Percentiles rank a stretch among this genome's conserved stretches.
Conservation (phyloP, 2,329 filamentous ascomycete species). For the Sporothrix pallida region DNA sequence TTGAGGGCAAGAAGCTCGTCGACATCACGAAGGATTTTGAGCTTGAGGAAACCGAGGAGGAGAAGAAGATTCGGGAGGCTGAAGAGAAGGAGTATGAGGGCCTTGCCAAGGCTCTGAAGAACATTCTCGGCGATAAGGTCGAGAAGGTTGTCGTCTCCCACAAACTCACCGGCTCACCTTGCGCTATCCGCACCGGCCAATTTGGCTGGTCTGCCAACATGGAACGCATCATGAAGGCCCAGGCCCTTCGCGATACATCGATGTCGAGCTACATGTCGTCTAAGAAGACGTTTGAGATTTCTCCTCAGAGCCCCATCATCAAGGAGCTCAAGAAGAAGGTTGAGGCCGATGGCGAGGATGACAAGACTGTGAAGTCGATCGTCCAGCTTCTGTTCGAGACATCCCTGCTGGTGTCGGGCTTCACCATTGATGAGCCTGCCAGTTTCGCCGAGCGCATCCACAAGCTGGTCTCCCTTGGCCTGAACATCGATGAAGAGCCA, state of each 20-base stretch:
- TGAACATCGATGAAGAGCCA: constrained; percentile 95
- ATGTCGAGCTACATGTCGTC: constrained; percentile 99
- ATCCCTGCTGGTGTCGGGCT: constrained; percentile 95
- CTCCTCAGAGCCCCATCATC: constrained; percentile 96
- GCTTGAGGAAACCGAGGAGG: constrained; percentile 99
- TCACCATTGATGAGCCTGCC: constrained; percentile 99
- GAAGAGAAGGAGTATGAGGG: constrained; percentile 98
- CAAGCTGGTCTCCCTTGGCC: constrained; percentile 97
- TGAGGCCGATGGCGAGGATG: constrained; percentile 94
- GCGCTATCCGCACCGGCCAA: constrained; percentile 98
- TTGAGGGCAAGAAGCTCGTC: constrained; percentile 99
- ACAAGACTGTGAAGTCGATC: constrained; percentile 99
- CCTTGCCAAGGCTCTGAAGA: constrained; percentile 97
- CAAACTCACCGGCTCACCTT: constrained; percentile 93
- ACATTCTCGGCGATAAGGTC: constrained; percentile 98
- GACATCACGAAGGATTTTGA: constrained; percentile 99
- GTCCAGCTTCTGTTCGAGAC: constrained; percentile 99
- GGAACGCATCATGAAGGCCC: constrained; percentile 99
- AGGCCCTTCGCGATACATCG: constrained; percentile 98
- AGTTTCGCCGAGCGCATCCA: constrained; percentile 99
- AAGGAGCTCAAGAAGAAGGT: constrained; percentile 99
- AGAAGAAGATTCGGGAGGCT: constrained; percentile 93
- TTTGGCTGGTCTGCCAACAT: constrained; percentile 99
- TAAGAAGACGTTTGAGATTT: constrained; percentile 99
- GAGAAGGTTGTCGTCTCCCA: constrained; percentile 99